Percentiles rank a stretch among this genome's conserved stretches.
phyloP scores from a whole-genome alignment of 805 yeast species.

The Ogataea angusta region DNA sequence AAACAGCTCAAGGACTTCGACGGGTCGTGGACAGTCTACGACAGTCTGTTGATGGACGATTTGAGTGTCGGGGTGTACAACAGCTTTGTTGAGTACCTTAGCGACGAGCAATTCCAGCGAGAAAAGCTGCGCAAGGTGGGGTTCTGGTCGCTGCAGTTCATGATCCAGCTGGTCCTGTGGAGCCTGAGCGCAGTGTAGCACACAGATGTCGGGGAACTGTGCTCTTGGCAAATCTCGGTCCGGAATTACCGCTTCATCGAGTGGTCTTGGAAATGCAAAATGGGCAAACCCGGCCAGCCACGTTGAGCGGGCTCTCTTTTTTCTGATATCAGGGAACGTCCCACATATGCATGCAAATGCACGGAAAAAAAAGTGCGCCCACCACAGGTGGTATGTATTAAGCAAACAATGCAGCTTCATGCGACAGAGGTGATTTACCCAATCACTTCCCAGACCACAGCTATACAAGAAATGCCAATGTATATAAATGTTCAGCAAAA shows the following conservation, averaged over 20 bases:
- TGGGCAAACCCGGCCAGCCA: background rate
- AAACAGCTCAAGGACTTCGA: conserved; percentile 81
- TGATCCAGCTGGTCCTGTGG: conserved; percentile 78
- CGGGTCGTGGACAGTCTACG: conserved; percentile 96
- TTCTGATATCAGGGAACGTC: background rate
- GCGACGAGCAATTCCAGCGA: conserved; percentile 76
- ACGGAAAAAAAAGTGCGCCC: background rate
- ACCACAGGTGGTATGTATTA: background rate
- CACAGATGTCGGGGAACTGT: background rate
- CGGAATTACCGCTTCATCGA: background rate
- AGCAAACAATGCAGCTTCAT: background rate
- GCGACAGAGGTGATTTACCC: background rate
- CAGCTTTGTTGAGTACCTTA: conserved; percentile 83
- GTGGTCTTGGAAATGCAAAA: background rate
- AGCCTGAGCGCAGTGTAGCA: conserved; percentile 59
- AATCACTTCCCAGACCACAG: background rate
- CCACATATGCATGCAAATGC: conserved; percentile 1
- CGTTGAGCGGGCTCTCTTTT: background rate
- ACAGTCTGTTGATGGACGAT: conserved; percentile 87
- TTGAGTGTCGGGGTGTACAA: conserved; percentile 85
- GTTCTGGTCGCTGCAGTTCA: conserved; percentile 85
- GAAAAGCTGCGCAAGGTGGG: conserved; percentile 79
- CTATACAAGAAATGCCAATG: background rate
- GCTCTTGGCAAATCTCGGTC: background rate
- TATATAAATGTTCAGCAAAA: background rate